Evolutionary conservation across 1,284 basidiomycete species (phyloP), one percentile per base, ranked within the genome.

Genomic region (Limonomyces culmigenus): DNA sequence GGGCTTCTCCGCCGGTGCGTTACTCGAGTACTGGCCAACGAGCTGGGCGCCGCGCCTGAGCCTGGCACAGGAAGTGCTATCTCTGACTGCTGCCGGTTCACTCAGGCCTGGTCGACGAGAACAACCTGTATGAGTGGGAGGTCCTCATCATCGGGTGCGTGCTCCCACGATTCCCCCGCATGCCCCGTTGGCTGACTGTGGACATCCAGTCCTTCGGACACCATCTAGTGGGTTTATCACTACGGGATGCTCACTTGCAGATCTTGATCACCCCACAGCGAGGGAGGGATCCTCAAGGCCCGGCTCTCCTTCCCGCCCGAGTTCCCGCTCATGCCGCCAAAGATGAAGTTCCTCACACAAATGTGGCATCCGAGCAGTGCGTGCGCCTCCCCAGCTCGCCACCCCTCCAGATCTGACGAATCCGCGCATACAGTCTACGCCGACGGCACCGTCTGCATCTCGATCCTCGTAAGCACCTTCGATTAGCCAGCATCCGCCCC

Each of bases 281-380:
- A 96, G 59, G 89, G 89, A 42, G 91, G 83, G 10, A 85, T 95
- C 55, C 79, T 92, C 59, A 88, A 85, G 58, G 87, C 88, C 12
- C 67, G 80, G 36, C 60, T 96, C 43, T 68, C 74, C 4, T 96
- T 96, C 58, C 91, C 91, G 15, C 61, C 72, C 19, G 88, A 95
- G 54, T 98, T 81, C 54, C 93, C 93, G 14, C 60, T 96, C 36
- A 63, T 79, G 27, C 93, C 93, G 14, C 93, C 93, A 27, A 93
- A 86, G 72, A 89, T 98, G 87, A 74, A 74, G 38, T 98, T 98
- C 54, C 70, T 84, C 43, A 91, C 91, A 4, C 76, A 77, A 41
- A 97, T 98, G 92, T 97, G 93, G 93, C 93, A 98, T 59, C 93
- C 95, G 11, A 98, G 96, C 58, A 87, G 92, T 93, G 44, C 29